phyloP scores from a whole-genome alignment of 768 basidiomycete species.

The Gymnopilus junonius region DNA sequence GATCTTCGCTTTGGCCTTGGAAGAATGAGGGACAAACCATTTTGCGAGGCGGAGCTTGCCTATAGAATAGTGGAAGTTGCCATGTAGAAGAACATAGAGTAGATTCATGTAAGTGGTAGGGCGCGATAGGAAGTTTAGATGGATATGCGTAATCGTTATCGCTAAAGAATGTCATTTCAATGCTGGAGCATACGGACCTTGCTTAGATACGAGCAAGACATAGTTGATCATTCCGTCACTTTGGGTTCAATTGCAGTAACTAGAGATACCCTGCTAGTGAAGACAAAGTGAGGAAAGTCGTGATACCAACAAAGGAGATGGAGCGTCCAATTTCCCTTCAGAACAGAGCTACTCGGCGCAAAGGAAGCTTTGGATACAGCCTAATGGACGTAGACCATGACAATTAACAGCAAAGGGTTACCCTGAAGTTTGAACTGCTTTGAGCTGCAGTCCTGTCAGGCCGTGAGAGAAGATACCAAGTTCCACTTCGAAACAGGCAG shows the following conservation, averaged over 20 bases:
- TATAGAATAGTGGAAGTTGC: constrained; percentile 33
- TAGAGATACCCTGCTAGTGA: not conserved
- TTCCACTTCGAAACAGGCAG: not conserved
- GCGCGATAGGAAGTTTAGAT: not conserved
- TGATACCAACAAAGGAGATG: not conserved
- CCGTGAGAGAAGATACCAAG: not conserved
- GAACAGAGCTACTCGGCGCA: not conserved
- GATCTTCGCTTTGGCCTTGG: constrained; percentile 86
- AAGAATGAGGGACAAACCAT: constrained; percentile 89
- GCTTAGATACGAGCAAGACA: constrained; percentile 90
- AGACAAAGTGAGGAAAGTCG: not conserved
- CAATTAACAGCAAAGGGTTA: not conserved
- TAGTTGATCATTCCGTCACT: constrained; percentile 78
- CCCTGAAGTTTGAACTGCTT: not conserved
- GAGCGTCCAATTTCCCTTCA: not conserved
- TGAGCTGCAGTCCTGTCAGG: not conserved
- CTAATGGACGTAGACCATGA: not conserved
- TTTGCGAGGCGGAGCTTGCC: constrained; percentile 95
- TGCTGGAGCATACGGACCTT: constrained; percentile 55
- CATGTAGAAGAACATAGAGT: not conserved
- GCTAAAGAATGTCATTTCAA: not conserved
- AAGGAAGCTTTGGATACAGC: not conserved
- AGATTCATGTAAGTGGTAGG: too few relatives aligned
- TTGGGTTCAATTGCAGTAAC: not conserved
- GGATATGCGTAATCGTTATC: not conserved